A percentile compares a stretch with the other conserved stretches of the same genome.
These are phyloP conservation scores for Borealophlyctis nickersoniae DNA, from an alignment of 192 early-diverging fungal species.

Conservation along the genomic window DNA sequence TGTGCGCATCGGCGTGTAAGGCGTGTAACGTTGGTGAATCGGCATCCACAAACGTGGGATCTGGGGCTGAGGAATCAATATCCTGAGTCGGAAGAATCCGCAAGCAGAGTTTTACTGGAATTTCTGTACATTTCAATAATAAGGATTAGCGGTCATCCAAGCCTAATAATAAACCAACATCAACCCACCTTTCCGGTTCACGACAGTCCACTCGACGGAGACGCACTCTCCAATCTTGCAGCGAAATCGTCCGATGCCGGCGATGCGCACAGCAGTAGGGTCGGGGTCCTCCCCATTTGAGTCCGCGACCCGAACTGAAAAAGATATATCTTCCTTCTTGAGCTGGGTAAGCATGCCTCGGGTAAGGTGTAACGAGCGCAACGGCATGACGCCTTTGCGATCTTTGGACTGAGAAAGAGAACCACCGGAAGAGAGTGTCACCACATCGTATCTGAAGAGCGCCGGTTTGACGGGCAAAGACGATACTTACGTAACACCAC, in stretches of 20 bases:
- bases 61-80: conserved; percentile 5
- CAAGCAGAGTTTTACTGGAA: conserved; percentile 7
- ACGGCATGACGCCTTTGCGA: conserved; percentile 51
- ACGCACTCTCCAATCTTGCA: conserved; percentile 13
- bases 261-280: too few relatives aligned
- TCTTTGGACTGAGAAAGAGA: conserved; percentile 38
- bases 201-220: conserved; percentile 15
- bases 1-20: not conserved
- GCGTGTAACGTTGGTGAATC: too few relatives aligned
- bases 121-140: too few relatives aligned
- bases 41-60: not conserved
- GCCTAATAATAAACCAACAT: not conserved
- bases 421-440: not conserved
- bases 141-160: conserved; percentile 6
- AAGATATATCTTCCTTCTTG: conserved; percentile 59
- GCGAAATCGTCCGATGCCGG: not conserved
- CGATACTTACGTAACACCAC: conserved; percentile 46
- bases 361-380: conserved; percentile 54
- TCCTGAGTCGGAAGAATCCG: conserved; percentile 17
- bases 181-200: conserved; percentile 7
- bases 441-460: not conserved
- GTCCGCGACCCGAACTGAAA: conserved; percentile 38
- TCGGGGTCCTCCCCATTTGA: not conserved
- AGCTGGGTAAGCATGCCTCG: conserved; percentile 56
- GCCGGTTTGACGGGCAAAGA: conserved; percentile 9